Base-by-base conservation (phyloP, 2,329 filamentous ascomycete species). In the Diaporthe sp. region DNA sequence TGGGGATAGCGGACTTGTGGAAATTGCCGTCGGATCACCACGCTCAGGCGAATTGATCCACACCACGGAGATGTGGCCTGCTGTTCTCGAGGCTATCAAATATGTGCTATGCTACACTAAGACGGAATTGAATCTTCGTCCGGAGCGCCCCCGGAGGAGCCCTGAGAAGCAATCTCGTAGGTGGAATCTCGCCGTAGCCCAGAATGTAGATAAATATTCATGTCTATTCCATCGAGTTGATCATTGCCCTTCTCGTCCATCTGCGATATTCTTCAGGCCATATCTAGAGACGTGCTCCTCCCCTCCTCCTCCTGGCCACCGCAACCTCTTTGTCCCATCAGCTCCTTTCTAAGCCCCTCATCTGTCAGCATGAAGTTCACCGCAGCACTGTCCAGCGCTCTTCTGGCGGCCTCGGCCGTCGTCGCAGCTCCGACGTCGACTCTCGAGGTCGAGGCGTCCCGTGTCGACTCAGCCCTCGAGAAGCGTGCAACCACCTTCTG, bases 401-500 rank as follows among this genome's bases (percentile, higher is more conserved):
- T 73, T 0, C 68, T 75, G 42, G 74, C 74, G 5, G 74, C 74
- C 25, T 67, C 68, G 3, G 37, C 74, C 39, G 49, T 57, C 19
- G 37, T 75, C 34, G 68, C 59, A 0, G 69, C 69, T 28, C 68
- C 74, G 22, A 72, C 68, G 8, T 25, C 59, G 19, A 73, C 74
- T 17, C 25, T 75, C 4, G 37, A 72, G 37, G 31, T 28, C 31
- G 65, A 28, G 28, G 49, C 73, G 6, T 58, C 73, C 37, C 73
- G 39, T 19, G 39, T 72, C 57, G 73, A 72, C 59, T 58, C 74
- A 7, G 69, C 74, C 31, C 49, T 73, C 13, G 68, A 72, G 68
- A 75, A 75, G 68, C 68, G 74, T 1, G 61, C 74, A 8, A 75
- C 74, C 1, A 74, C 59, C 13, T 69, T 74, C 44, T 75, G 74